These are phyloP conservation scores for Tricholoma matsutake DNA, from an alignment of 768 basidiomycete species.

Conservation along the genomic window DNA sequence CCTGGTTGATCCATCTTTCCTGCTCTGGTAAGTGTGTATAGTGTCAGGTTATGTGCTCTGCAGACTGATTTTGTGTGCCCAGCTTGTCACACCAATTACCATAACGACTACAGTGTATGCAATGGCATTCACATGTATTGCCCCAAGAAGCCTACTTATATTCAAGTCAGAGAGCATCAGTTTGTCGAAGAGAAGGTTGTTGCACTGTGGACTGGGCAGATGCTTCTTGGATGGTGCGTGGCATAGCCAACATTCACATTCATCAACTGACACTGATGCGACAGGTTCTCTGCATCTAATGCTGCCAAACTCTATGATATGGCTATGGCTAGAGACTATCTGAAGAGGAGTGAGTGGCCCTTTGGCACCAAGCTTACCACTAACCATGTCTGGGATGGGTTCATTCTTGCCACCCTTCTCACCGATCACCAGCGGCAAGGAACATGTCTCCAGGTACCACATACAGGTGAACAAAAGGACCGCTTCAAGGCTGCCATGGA, in stretches of 20 bases:
- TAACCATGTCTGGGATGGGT: too few relatives aligned
- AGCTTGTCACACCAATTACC: conserved; percentile 20
- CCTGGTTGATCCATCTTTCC: conserved; percentile 19
- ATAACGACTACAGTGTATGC: conserved; percentile 20
- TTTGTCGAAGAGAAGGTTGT: conserved; percentile 19
- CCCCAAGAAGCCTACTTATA: conserved; percentile 9
- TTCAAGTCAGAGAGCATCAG: conserved; percentile 9
- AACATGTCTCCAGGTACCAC: conserved; percentile 1
- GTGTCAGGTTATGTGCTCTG: background rate
- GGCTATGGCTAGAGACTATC: conserved; percentile 4
- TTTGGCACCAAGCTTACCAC: conserved; percentile 9
- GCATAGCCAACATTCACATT: background rate
- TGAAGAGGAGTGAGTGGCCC: conserved; percentile 17
- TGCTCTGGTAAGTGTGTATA: conserved; percentile 17
- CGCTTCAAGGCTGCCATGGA: conserved; percentile 23
- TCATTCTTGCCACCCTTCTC: conserved; percentile 20
- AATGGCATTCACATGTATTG: conserved; percentile 18
- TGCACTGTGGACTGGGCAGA: conserved; percentile 10
- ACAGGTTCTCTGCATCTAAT: conserved; percentile 4
- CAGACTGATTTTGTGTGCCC: background rate
- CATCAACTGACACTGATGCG: background rate
- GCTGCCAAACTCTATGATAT: conserved; percentile 10
- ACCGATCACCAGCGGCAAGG: conserved; percentile 14
- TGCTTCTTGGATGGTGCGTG: conserved; percentile 12
- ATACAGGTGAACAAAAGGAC: too few relatives aligned